Evolutionary conservation across 1,284 basidiomycete genomes (phyloP), one percentile per base, ranked within the genome.

Genomic region (Xanthoconium separans): DNA sequence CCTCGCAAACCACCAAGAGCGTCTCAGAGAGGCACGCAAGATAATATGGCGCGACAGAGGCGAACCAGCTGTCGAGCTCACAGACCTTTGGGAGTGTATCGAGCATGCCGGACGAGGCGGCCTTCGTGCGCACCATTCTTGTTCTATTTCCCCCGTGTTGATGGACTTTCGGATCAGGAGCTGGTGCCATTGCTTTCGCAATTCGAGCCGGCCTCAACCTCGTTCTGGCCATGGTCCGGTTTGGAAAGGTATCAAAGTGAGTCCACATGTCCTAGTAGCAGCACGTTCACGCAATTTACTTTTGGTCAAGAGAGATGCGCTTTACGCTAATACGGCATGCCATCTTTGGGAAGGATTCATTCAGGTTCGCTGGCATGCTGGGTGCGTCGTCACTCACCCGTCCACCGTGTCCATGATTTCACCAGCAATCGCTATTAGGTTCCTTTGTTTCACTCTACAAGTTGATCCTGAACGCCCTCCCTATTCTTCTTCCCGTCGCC

Each of bases 21-120:
- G 80, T 2, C 75, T 91, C 39, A 79, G 74, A 55, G 86, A 85
- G 53, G 87, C 91, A 0, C 76, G 82, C 42, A 85, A 81, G 66
- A 85, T 93, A 64, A 83, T 96, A 2, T 96, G 93, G 92, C 78
- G 93, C 34, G 84, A 89, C 60, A 76, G 82, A 59, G 91, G 91
- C 5, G 88, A 95, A 71, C 84, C 84, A 39, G 83, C 85, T 0
- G 81, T 83, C 2, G 84, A 91, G 57, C 72, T 95, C 8, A 67
- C 77, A 37, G 85, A 85, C 57, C 61, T 89, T 20, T 81, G 84
- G 69, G 82, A 88, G 54, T 90, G 90, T 56, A 64, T 89, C 20
- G 80, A 85, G 46, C 87, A 95, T 66, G 91, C 92, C 0, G 73
- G 80, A 6, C 78, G 80, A 47, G 89, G 93, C 13, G 91, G 85